Percentiles rank a stretch among this genome's conserved stretches.
Evolutionary conservation across 2,329 filamentous ascomycete genomes (phyloP).

Genomic region (Fusarium coffeatum): DNA sequence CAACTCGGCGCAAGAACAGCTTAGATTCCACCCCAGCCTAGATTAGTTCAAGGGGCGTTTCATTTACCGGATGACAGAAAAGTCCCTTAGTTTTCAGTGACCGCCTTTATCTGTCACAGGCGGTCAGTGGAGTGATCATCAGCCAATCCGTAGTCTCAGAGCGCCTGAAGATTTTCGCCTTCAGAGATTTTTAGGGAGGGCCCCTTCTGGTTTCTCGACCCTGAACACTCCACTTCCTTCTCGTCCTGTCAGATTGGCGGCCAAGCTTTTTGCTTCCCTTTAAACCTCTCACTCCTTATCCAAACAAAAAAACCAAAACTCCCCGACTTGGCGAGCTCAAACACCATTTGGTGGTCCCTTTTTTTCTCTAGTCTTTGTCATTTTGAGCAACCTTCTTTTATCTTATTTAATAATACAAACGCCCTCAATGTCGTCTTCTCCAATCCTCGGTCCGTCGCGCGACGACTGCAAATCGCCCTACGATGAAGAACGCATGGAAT

Average conservation of each 20-base stretch:
- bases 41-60: conserved; percentile 17
- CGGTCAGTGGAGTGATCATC: conserved; percentile 6
- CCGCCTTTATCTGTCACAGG: not conserved
- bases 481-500: conserved; percentile 45
- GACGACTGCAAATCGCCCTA: conserved; percentile 25
- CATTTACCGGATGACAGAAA: conserved; percentile 14
- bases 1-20: not conserved
- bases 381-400: not conserved
- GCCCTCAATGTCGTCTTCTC: conserved; percentile 19
- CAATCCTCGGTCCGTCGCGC: conserved; percentile 22
- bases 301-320: not conserved
- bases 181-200: conserved; percentile 17
- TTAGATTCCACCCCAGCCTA: not conserved
- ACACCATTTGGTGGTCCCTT: conserved; percentile 4
- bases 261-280: conserved; percentile 1
- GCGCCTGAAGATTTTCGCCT: not conserved
- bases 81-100: not conserved
- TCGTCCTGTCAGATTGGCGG: conserved; percentile 15
- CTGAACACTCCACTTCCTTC: conserved; percentile 4
- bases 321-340: conserved; percentile 3
- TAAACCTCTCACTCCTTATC: conserved; percentile 16
- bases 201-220: conserved; percentile 6
- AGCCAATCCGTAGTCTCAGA: conserved; percentile 5
- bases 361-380: not conserved
- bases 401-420: not conserved